A percentile compares a stretch with the other conserved stretches of the same genome.
These are phyloP conservation scores for Pyrenopolyporus hunteri DNA, from an alignment of 495 filamentous ascomycete genomes.

Conservation along the genomic window DNA sequence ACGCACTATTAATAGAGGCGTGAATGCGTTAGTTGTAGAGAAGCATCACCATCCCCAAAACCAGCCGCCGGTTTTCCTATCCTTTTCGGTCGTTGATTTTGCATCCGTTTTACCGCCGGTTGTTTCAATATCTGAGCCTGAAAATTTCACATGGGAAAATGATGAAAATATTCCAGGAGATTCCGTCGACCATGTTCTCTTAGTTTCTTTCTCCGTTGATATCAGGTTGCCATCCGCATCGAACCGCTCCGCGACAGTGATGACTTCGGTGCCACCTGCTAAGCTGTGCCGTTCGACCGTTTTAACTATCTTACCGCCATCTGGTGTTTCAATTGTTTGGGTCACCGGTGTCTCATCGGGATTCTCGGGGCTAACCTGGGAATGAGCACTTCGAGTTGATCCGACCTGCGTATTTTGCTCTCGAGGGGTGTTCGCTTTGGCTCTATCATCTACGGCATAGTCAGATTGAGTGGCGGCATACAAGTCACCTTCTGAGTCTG, in stretches of 20 bases:
- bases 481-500: conserved; percentile 27
- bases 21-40: background rate
- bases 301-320: conserved; percentile 33
- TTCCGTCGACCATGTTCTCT: conserved; percentile 10
- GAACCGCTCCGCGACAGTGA: conserved; percentile 13
- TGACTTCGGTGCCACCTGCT: conserved; percentile 9
- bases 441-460: background rate
- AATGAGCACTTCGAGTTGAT: background rate
- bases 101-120: background rate
- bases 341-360: conserved; percentile 6
- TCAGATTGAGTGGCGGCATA: conserved; percentile 17
- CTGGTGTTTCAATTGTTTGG: conserved; percentile 24
- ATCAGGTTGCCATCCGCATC: conserved; percentile 32
- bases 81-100: background rate
- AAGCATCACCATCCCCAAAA: conserved; percentile 40
- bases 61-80: conserved; percentile 38
- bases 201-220: conserved; percentile 2
- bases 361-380: too few species aligned
- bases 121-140: conserved; percentile 1
- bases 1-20: background rate
- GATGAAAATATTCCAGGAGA: background rate
- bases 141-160: background rate
- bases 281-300: conserved; percentile 8
- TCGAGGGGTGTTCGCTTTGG: background rate
- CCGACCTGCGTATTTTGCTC: background rate